Conservation (phyloP, 129 eudicot species). For the Ambrosia artemisiifolia region DNA sequence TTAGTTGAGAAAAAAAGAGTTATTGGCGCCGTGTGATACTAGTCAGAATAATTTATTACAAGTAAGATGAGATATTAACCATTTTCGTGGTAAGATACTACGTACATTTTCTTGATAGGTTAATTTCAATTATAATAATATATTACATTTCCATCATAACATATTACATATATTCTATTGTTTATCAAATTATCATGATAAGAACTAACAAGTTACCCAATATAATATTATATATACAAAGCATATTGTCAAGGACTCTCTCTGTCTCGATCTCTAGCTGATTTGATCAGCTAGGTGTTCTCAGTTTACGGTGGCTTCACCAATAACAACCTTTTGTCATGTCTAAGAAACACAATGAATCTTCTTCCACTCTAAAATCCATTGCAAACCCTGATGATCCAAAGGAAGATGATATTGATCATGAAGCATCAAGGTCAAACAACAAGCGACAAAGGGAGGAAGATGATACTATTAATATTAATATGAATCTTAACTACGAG, state of each 20-base stretch:
- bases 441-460: not conserved
- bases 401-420: not conserved
- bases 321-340: not conserved
- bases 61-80: too few species aligned
- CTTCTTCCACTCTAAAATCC: not conserved
- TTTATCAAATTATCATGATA: not conserved
- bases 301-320: too few species aligned
- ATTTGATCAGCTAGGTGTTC: not conserved
- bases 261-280: not conserved
- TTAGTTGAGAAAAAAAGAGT: too few species aligned
- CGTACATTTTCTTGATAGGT: too few species aligned
- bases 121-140: too few species aligned
- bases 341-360: not conserved
- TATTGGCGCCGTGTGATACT: too few species aligned
- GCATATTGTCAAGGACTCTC: not conserved
- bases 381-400: constrained; percentile 6
- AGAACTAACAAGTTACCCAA: not conserved
- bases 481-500: too few species aligned
- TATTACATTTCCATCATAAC: too few species aligned
- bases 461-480: not conserved
- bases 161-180: too few species aligned
- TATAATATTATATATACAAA: too few species aligned
- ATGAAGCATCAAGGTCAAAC: constrained; percentile 26
- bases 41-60: too few species aligned
- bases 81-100: too few species aligned